phyloP scores from a whole-genome alignment of 208 protist species.

The Trypanosoma melophagium region DNA sequence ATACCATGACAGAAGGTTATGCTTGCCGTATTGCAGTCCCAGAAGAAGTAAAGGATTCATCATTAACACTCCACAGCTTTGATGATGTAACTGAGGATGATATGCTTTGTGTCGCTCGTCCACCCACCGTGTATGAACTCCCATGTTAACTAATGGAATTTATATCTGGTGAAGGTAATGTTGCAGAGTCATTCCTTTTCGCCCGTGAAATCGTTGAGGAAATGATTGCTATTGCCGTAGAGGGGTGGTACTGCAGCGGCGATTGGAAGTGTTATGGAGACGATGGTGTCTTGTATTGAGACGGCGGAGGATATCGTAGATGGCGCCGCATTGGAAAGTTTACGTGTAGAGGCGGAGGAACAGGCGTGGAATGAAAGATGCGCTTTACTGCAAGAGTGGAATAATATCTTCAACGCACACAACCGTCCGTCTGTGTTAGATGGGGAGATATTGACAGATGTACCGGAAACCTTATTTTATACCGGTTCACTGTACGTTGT shows the following conservation, averaged over 20 bases:
- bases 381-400: slow-evolving; percentile 24
- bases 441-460: background rate
- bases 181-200: slow-evolving; percentile 16
- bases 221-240: slow-evolving; percentile 26
- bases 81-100: slow-evolving; percentile 30
- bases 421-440: background rate
- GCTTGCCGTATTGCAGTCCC: background rate
- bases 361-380: slow-evolving; percentile 22
- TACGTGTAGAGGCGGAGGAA: slow-evolving; percentile 24
- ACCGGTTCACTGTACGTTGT: slow-evolving; percentile 18
- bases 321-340: slow-evolving; percentile 22
- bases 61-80: slow-evolving; percentile 22
- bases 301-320: slow-evolving; percentile 26
- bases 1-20: slow-evolving; percentile 22
- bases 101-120: slow-evolving; percentile 4
- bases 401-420: slow-evolving; percentile 14
- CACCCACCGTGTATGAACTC: slow-evolving; percentile 31
- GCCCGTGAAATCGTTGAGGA: slow-evolving; percentile 34
- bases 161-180: slow-evolving; percentile 18
- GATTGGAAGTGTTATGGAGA: slow-evolving; percentile 16
- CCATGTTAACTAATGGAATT: slow-evolving; percentile 40
- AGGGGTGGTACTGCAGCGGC: slow-evolving; percentile 7
- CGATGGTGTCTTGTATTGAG: slow-evolving; percentile 35
- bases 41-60: background rate
- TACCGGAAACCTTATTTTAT: slow-evolving; percentile 5